Evolutionary conservation across 2,329 filamentous ascomycete species (phyloP).

Genomic region (Zalaria sp.): DNA sequence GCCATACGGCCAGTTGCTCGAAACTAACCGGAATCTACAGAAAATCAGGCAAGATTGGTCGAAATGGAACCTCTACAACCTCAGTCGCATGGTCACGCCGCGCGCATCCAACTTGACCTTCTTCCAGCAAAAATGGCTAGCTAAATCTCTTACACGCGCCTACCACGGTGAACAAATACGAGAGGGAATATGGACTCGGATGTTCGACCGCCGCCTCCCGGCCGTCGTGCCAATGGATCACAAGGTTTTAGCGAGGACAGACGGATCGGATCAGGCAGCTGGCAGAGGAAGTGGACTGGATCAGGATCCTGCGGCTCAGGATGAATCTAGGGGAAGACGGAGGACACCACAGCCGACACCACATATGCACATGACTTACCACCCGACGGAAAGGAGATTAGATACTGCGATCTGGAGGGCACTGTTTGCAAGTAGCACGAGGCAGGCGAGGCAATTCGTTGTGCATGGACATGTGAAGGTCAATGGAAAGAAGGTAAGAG

Average conservation of each 20-base stretch:
- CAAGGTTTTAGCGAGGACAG: slow-evolving; percentile 59
- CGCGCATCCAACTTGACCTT: slow-evolving; percentile 47
- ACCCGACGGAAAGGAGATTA: slow-evolving; percentile 75
- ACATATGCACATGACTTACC: slow-evolving; percentile 94
- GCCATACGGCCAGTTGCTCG: not conserved
- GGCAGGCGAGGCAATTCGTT: slow-evolving; percentile 88
- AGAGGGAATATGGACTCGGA: slow-evolving; percentile 85
- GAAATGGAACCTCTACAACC: slow-evolving; percentile 92
- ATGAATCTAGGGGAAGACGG: slow-evolving; percentile 8
- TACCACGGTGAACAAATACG: slow-evolving; percentile 94
- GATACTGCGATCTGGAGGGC: slow-evolving; percentile 92
- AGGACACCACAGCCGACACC: slow-evolving; percentile 43
- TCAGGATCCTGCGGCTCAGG: slow-evolving; percentile 7
- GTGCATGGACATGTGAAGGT: slow-evolving; percentile 88
- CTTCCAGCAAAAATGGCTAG: slow-evolving; percentile 96
- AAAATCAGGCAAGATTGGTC: slow-evolving; percentile 94
- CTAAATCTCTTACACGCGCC: slow-evolving; percentile 67
- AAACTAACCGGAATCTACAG: slow-evolving; percentile 30
- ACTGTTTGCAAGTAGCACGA: slow-evolving; percentile 81
- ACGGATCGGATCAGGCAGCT: slow-evolving; percentile 71
- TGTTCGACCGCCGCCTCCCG: slow-evolving; percentile 71
- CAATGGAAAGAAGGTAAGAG: slow-evolving; percentile 78
- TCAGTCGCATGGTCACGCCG: slow-evolving; percentile 42
- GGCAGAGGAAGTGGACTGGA: slow-evolving; percentile 67
- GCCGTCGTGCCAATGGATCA: slow-evolving; percentile 79